These are phyloP conservation scores for Mortierella alpina DNA, from an alignment of 192 early-diverging fungal genomes.

Conservation along the genomic window DNA sequence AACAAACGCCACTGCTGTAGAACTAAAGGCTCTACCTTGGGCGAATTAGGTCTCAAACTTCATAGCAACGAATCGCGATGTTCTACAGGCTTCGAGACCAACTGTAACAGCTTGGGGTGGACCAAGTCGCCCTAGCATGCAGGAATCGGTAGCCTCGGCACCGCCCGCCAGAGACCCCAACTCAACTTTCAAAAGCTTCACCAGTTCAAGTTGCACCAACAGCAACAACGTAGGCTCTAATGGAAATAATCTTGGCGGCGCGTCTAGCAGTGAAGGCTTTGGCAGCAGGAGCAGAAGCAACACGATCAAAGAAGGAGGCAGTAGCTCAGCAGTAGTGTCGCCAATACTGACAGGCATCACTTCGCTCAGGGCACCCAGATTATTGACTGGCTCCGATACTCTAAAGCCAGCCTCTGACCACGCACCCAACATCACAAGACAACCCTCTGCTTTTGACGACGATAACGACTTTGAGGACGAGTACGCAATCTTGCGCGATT, in stretches of 20 bases:
- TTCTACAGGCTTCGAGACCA: neutral
- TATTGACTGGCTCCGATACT: no score
- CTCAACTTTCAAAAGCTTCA: neutral
- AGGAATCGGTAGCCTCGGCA: slow-evolving; percentile 8
- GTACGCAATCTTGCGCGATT: slow-evolving; percentile 3
- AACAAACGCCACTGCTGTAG: neutral
- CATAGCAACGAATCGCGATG: slow-evolving; percentile 3
- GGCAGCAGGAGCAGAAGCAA: neutral
- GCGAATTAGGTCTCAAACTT: slow-evolving; percentile 10
- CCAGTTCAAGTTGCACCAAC: neutral
- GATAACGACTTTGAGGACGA: slow-evolving; percentile 31
- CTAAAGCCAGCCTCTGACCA: no score
- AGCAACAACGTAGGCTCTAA: neutral
- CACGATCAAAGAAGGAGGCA: neutral
- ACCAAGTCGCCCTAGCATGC: slow-evolving; percentile 18
- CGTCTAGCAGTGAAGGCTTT: neutral
- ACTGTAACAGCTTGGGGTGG: slow-evolving; percentile 28
- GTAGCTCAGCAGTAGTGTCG: no score
- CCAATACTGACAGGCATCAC: no score
- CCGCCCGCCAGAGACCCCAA: neutral
- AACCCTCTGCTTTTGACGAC: neutral
- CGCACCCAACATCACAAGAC: no score
- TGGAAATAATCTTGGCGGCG: no score
- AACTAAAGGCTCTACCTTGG: neutral
- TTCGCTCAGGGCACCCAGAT: no score